Base-by-base conservation (phyloP, 371 early-diverging fungal genomes). In the Dentiscutata heterogama region DNA sequence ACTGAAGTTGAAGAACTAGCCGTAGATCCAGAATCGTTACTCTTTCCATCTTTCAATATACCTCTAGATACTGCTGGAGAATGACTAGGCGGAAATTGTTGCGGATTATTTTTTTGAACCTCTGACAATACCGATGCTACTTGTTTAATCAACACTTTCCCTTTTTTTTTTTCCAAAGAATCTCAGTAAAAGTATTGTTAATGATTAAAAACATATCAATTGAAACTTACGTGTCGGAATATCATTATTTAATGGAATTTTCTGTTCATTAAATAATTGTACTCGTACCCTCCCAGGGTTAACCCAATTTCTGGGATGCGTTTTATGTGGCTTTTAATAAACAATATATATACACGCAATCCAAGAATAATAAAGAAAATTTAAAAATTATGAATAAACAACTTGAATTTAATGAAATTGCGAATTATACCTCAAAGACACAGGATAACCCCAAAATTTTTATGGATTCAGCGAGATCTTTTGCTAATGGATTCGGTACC, bases 251-350 rank as follows among this genome's bases (percentile, higher is more conserved):
- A 68, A 46, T 11, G 60, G 82, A 46, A n/a, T 56, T 42, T 65
- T 51, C 11, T 58, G 16, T 39, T 77, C 63, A 35, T 22, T 76
- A 58, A 65, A 65, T 56, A 82, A 75, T 77, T 65, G 56, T 35
- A 77, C 82, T 10, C 78, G 77, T 68, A 82, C 70, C 50, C 82
- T 42, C 35, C 82, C 82, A 14, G 77, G 82, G 60, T 76, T 77
- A 42, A 35, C 68, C 68, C 75, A 82, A 65, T 82, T 67, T 25
- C 68, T 5, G 25, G 82, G 82, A 39, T 82, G 78, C 58, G 56
- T 68, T 54, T 82, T 82, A 35, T 82, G 77, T 51, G 82, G 82
- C 82, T 82, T 31, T 42, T 39, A 10, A n/a, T 31, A 53, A 50
- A 25, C n/a, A 39, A 20, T 31, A 56, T 54, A 22, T 54, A 18